Evolutionary conservation across 2,329 filamentous ascomycete species (phyloP).

Genomic region (Phaeomoniella chlamydospora): DNA sequence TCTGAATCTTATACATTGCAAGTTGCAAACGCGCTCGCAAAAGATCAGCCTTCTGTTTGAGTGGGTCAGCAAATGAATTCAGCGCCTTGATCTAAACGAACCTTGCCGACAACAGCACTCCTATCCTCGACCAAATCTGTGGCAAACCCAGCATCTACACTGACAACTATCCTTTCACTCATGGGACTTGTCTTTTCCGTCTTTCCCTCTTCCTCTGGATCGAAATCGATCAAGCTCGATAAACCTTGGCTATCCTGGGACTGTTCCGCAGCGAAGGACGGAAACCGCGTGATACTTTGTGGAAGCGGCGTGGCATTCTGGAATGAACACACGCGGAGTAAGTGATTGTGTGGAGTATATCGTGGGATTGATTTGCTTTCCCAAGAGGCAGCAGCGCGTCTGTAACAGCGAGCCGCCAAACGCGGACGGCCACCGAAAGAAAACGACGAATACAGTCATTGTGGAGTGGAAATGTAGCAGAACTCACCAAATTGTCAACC

Average conservation of each 20-base stretch:
- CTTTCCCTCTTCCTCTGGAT: constrained; percentile 21
- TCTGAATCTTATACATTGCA: constrained; percentile 12
- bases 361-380: not conserved
- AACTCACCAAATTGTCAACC: constrained; percentile 10
- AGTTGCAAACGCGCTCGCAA: constrained; percentile 12
- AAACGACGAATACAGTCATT: no score
- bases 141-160: constrained; percentile 3
- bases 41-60: constrained; percentile 9
- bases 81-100: constrained; percentile 1
- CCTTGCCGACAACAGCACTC: constrained; percentile 10
- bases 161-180: constrained; percentile 3
- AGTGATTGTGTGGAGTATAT: not conserved
- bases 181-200: constrained; percentile 18
- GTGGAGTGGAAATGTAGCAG: no score
- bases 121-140: constrained; percentile 3
- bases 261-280: constrained; percentile 6
- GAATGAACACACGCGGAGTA: not conserved
- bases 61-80: constrained; percentile 1
- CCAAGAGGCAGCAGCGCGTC: not conserved
- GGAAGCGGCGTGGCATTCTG: constrained; percentile 5
- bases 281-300: constrained; percentile 8
- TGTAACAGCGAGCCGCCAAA: no score
- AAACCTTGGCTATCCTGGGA: constrained; percentile 11
- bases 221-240: constrained; percentile 12
- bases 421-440: no score